These are phyloP conservation scores for Euryodendron excelsum DNA, from an alignment of 148 eudicot genomes.

Conservation along the genomic window DNA sequence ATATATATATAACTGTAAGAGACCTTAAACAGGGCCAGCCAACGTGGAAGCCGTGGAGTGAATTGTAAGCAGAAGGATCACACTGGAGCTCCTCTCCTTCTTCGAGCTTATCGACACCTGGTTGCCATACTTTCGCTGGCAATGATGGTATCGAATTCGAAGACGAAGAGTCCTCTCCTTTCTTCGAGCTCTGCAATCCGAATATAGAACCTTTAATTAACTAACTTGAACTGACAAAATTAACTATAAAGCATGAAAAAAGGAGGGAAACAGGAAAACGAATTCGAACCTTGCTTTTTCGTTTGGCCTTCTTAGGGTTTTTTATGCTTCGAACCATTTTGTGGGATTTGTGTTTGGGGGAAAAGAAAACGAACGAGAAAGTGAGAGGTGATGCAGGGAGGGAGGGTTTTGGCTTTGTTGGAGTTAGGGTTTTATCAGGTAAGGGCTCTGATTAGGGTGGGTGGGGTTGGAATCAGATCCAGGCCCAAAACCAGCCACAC, in stretches of 20 bases:
- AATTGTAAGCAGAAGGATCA: slow-evolving; percentile 86
- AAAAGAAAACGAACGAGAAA: slow-evolving; percentile 3
- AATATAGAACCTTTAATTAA: neutral
- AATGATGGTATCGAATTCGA: slow-evolving; percentile 33
- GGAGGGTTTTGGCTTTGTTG: neutral
- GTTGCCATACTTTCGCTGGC: slow-evolving; percentile 84
- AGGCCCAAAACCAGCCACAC: neutral
- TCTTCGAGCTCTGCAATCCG: slow-evolving; percentile 42
- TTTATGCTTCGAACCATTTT: slow-evolving; percentile 74
- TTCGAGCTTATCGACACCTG: slow-evolving; percentile 75
- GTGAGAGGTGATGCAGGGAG: neutral
- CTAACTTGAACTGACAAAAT: neutral
- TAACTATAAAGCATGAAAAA: neutral
- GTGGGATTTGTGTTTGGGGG: neutral
- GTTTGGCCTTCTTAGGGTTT: slow-evolving; percentile 61
- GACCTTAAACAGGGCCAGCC: slow-evolving; percentile 99
- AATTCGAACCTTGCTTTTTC: slow-evolving; percentile 54
- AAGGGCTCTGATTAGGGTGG: neutral
- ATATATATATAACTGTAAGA: too few species aligned
- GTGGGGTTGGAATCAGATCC: neutral
- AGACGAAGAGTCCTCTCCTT: slow-evolving; percentile 53
- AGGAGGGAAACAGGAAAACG: neutral
- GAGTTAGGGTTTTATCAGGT: slow-evolving; percentile 18
- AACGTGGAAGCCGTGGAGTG: slow-evolving; percentile 81
- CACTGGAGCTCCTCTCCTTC: slow-evolving; percentile 94